Percentiles rank a stretch among this genome's conserved stretches.
These are phyloP conservation scores for Coemansia sp. DNA, from an alignment of 192 early-diverging fungal genomes.

Conservation along the genomic window DNA sequence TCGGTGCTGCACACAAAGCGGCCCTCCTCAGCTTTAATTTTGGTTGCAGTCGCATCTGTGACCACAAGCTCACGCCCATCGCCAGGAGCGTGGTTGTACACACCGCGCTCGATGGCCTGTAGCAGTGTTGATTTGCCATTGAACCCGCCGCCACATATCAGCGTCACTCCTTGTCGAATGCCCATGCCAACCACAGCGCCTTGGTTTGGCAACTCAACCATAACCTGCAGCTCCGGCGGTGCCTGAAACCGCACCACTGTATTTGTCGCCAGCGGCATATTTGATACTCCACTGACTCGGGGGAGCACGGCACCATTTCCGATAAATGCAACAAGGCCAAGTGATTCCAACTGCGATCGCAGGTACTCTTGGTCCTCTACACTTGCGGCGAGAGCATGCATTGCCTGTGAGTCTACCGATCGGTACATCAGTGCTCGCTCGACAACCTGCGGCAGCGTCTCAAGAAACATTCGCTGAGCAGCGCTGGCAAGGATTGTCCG, in stretches of 20 bases:
- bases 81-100: conserved; percentile 60
- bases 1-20: conserved; percentile 45
- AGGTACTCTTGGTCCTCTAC: conserved; percentile 57
- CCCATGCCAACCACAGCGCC: conserved; percentile 58
- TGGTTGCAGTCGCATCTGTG: conserved; percentile 30
- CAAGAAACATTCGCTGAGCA: conserved; percentile 46
- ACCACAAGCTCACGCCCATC: conserved; percentile 61
- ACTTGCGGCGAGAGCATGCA: conserved; percentile 37
- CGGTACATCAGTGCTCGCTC: conserved; percentile 25
- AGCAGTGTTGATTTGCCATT: conserved; percentile 64
- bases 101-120: conserved; percentile 56
- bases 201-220: conserved; percentile 53
- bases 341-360: conserved; percentile 32
- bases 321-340: conserved; percentile 53
- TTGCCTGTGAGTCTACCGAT: conserved; percentile 17
- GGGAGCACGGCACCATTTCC: conserved; percentile 58
- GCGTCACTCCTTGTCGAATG: conserved; percentile 51
- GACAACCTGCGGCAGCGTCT: conserved; percentile 42
- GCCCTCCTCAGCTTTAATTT: conserved; percentile 60
- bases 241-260: conserved; percentile 37
- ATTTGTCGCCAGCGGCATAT: conserved; percentile 36
- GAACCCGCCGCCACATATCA: conserved; percentile 58
- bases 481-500: conserved; percentile 47
- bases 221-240: conserved; percentile 34
- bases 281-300: conserved; percentile 52